A percentile compares a stretch with the other conserved stretches of the same genome.
phyloP scores from a whole-genome alignment of 2,329 filamentous ascomycete species.

The Ustilaginoidea virens region DNA sequence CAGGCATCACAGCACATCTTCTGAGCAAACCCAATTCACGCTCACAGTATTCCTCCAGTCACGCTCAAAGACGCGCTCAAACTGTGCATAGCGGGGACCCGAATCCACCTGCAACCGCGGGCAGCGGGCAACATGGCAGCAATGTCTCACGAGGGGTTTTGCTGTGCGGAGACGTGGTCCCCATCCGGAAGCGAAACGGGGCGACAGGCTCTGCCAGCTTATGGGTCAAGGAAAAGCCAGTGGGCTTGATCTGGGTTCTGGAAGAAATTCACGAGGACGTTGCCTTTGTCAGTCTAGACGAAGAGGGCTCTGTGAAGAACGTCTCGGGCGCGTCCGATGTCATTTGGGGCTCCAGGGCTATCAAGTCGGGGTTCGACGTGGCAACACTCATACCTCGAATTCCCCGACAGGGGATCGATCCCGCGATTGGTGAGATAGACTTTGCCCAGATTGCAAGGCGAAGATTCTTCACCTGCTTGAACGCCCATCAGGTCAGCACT shows the following conservation, averaged over 20 bases:
- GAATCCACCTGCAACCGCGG: constrained; percentile 37
- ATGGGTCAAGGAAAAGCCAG: constrained; percentile 96
- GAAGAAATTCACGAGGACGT: constrained; percentile 97
- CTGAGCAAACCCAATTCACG: constrained; percentile 65
- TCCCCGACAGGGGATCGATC: constrained; percentile 58
- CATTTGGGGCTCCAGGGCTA: constrained; percentile 67
- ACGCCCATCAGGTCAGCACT: constrained; percentile 62
- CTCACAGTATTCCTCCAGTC: constrained; percentile 35
- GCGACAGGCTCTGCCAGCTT: constrained; percentile 82
- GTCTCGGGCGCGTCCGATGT: constrained; percentile 62
- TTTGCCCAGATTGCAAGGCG: constrained; percentile 57
- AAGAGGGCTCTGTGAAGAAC: constrained; percentile 56
- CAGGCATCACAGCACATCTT: constrained; percentile 68
- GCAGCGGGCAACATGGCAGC: constrained; percentile 46
- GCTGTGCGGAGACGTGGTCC: constrained; percentile 93
- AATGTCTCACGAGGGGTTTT: constrained; percentile 77
- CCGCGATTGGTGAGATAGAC: constrained; percentile 58
- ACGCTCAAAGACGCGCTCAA: constrained; percentile 46
- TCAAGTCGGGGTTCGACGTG: constrained; percentile 56
- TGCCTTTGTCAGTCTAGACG: constrained; percentile 60
- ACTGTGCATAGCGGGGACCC: constrained; percentile 43
- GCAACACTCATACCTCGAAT: constrained; percentile 67
- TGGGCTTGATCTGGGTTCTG: constrained; percentile 90
- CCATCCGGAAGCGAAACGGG: constrained; percentile 91
- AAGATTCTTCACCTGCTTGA: constrained; percentile 74